phyloP scores from a whole-genome alignment of 176 grass and related monocot species.

The Paspalum notatum region DNA sequence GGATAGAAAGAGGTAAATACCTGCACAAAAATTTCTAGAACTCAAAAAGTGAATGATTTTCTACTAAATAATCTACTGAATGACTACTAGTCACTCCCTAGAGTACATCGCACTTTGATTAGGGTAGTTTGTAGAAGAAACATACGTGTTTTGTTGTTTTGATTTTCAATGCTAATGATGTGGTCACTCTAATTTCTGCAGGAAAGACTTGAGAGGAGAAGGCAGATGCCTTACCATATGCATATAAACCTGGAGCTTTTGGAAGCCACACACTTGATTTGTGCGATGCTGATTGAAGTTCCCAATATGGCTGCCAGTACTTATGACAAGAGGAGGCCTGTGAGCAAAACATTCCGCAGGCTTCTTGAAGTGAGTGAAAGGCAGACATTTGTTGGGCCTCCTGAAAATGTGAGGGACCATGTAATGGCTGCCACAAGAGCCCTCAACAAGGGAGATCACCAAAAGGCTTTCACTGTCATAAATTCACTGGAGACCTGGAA shows the following conservation, averaged over 20 bases:
- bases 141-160: background rate
- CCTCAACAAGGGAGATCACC: slow-evolving; percentile 72
- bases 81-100: no score
- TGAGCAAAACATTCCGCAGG: slow-evolving; percentile 90
- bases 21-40: no score
- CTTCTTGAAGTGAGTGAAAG: slow-evolving; percentile 93
- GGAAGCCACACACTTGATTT: slow-evolving; percentile 88
- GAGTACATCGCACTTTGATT: no score
- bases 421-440: slow-evolving; percentile 92
- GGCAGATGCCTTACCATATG: slow-evolving; percentile 99
- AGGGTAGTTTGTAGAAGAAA: no score
- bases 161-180: slow-evolving; percentile 28
- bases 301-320: slow-evolving; percentile 81
- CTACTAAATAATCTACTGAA: no score
- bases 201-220: slow-evolving; percentile 92
- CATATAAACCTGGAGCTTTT: slow-evolving; percentile 98
- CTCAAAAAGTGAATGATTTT: no score
- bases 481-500: slow-evolving; percentile 84
- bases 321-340: slow-evolving; percentile 71
- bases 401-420: slow-evolving; percentile 91
- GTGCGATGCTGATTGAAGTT: slow-evolving; percentile 97
- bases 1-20: no score
- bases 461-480: slow-evolving; percentile 69
- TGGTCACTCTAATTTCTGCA: slow-evolving; percentile 33
- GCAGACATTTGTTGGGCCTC: slow-evolving; percentile 90